Base-by-base conservation (phyloP, 2,329 filamentous ascomycete species). In the Monascus ruber region DNA sequence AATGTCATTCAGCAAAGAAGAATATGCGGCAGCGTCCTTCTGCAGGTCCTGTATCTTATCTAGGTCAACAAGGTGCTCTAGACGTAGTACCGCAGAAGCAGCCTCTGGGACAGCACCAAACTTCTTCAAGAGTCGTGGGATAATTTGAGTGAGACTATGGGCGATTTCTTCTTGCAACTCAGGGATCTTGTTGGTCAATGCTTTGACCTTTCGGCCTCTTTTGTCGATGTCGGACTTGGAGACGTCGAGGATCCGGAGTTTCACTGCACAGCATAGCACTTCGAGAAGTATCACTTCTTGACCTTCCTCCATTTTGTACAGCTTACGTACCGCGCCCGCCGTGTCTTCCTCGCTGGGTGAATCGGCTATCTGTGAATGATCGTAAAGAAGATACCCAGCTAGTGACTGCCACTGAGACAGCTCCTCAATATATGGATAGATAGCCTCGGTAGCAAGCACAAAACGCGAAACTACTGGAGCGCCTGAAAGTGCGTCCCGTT, bases 41-140 rank as follows among this genome's bases (percentile, higher is more conserved):
- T 88, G 81, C 31, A 96, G 69, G 53, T 94, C 85, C 55, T 88
- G 82, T 55, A 96, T 93, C 24, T 88, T 76, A 32, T 89, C 83
- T 1, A 95, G 73, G 48, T 94, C 85, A 24, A 98, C 77, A 31
- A 85, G 77, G 54, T 89, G 85, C 56, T 93, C 85, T 33, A 98
- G 69, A 27, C 86, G 79, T 24, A 98, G 72, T 34, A 95, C 87
- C 24, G 84, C 78, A 6, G 86, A 84, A 1, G 88, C 87, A 24
- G 89, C 88, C 52, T 83, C 80, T 10, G 91, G 83, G 26, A 84
- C 76, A n/a, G 88, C 85, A 4, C 91, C 89, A 51, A 87, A 98
- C 56, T 95, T 96, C 63, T 83, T 94, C 37, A 98, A 69, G 2
- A 98, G 74, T 46, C 78, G 80, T 1, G 91, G 91, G 39, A 96